Evolutionary conservation across 805 yeast genomes (phyloP).

Genomic region (Ogataea polymorpha): DNA sequence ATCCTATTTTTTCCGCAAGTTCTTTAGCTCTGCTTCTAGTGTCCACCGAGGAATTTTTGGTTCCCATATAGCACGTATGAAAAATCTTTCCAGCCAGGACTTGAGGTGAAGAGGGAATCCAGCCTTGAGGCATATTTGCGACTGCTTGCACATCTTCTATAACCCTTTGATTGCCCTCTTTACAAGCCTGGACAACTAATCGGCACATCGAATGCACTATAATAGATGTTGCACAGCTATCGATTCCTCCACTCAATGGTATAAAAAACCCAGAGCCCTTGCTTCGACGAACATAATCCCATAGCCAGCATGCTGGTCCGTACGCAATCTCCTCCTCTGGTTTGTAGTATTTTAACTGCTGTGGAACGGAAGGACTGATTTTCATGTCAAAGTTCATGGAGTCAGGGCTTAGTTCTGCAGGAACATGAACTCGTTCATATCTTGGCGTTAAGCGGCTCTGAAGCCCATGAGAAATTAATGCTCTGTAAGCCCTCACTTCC

Average conservation of each 20-base stretch:
- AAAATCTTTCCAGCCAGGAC: constrained; percentile 76
- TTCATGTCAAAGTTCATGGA: constrained; percentile 56
- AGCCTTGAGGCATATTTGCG: constrained; percentile 52
- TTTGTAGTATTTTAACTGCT: constrained; percentile 56
- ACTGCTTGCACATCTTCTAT: constrained; percentile 69
- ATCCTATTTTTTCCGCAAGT: constrained; percentile 72
- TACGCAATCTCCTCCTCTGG: constrained; percentile 97
- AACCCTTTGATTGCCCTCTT: constrained; percentile 70
- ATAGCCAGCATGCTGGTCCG: constrained; percentile 99
- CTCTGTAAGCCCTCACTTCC: constrained; percentile 82
- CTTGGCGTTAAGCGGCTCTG: constrained; percentile 50
- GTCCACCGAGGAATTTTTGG: constrained; percentile 84
- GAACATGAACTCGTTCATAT: constrained; percentile 58
- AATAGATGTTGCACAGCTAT: constrained; percentile 95
- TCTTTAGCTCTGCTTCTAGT: constrained; percentile 81
- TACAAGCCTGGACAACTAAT: constrained; percentile 68
- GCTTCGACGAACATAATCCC: constrained; percentile 96
- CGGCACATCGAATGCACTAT: constrained; percentile 94
- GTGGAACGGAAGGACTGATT: constrained; percentile 53
- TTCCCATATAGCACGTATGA: constrained; percentile 95
- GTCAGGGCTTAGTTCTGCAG: constrained; percentile 63
- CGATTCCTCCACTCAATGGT: constrained; percentile 96
- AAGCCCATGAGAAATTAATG: constrained; percentile 66
- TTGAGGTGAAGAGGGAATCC: constrained; percentile 70
- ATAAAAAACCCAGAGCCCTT: constrained; percentile 87